Conservation (phyloP, 2,329 filamentous ascomycete genomes). For the Ceratocystis lukuohia region DNA sequence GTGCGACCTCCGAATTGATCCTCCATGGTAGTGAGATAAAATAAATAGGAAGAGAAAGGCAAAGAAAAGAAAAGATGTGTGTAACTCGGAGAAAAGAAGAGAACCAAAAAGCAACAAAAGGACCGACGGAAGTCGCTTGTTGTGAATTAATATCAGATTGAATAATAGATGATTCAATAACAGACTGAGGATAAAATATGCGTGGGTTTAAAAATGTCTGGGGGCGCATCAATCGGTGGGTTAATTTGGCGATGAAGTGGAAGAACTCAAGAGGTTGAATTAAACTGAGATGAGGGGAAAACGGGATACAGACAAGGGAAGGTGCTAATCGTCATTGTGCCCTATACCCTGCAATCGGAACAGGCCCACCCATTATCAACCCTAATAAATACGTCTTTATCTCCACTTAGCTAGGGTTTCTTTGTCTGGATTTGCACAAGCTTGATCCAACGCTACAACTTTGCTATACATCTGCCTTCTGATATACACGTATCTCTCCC, state of each 20-base stretch:
- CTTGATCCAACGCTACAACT: neutral
- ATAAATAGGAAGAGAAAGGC: neutral
- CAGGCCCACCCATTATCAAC: neutral
- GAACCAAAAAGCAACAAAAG: neutral
- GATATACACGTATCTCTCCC: neutral
- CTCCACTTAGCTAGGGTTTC: neutral
- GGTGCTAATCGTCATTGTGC: constrained; percentile 6
- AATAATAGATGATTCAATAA: neutral
- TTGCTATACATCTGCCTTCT: neutral
- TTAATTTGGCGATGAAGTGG: neutral
- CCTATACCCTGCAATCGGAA: neutral
- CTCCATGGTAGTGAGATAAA: constrained; percentile 32
- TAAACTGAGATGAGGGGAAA: neutral
- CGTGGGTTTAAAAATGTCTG: neutral
- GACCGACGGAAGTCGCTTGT: neutral
- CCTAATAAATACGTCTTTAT: neutral
- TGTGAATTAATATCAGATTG: neutral
- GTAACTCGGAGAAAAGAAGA: constrained; percentile 6
- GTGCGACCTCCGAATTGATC: constrained; percentile 49
- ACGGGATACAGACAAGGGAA: neutral
- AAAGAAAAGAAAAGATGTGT: neutral
- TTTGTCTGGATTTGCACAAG: neutral
- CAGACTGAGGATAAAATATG: neutral
- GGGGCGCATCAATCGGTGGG: neutral
- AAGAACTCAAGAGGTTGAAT: neutral